phyloP scores from a whole-genome alignment of 2,329 filamentous ascomycete species.

The Lasiodiplodia sp. region DNA sequence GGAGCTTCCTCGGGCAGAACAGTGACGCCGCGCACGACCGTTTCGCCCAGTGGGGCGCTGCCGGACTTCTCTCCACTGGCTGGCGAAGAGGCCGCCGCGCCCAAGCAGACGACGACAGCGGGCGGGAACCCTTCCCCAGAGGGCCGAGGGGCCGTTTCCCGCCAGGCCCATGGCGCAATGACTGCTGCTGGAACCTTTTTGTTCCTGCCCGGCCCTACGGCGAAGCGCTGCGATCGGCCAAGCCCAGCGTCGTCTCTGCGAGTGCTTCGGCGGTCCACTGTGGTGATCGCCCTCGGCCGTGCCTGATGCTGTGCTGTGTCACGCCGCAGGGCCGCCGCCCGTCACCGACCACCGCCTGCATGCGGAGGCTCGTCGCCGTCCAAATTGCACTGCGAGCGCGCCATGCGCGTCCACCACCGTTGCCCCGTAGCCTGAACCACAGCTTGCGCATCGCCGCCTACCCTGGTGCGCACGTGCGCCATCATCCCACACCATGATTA shows the following conservation, averaged over 20 bases:
- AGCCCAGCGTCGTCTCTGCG: constrained; percentile 5
- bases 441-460: background rate
- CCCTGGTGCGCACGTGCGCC: constrained; percentile 19
- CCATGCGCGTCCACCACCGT: background rate
- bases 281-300: background rate
- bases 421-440: too few relatives aligned
- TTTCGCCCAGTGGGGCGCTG: background rate
- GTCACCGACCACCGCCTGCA: constrained; percentile 4
- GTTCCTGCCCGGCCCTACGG: constrained; percentile 16
- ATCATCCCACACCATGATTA: constrained; percentile 26
- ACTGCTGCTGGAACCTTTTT: constrained; percentile 14
- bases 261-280: constrained; percentile 17
- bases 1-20: background rate
- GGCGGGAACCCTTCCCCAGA: constrained; percentile 14
- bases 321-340: constrained; percentile 1
- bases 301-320: constrained; percentile 13
- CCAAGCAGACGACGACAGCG: background rate
- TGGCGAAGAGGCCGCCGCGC: background rate
- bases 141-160: constrained; percentile 11
- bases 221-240: constrained; percentile 1
- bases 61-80: background rate
- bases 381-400: background rate
- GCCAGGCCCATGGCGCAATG: constrained; percentile 13
- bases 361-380: constrained; percentile 1
- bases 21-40: background rate